Evolutionary conservation across 1,284 basidiomycete species (phyloP), one percentile per base, ranked within the genome.

Genomic region (Sporisorium graminicola): DNA sequence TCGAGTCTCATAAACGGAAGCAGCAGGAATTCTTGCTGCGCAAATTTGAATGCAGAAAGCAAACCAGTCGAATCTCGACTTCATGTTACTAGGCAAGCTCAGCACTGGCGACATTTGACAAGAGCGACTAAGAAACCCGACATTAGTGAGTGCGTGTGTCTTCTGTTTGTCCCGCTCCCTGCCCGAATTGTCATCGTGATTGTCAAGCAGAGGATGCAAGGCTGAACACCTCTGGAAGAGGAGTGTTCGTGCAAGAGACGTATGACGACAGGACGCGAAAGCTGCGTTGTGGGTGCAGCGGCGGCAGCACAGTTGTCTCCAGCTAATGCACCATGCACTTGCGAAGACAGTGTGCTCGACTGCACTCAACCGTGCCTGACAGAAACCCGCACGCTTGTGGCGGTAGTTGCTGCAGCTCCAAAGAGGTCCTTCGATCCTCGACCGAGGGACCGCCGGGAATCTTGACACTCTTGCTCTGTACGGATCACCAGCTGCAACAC

Each of bases 1-100:
- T 62, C n/a, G n/a, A n/a, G n/a, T n/a, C n/a, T 69, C 66, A 69
- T 69, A 55, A 59, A 22, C 66, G 66, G 66, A 63, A 63, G 60
- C 58, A 63, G 60, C 58, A 50, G 12, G 12, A 27, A 42, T 35
- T 46, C 18, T 40, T 37, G 26, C 52, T 51, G 29, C 57, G 65
- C 49, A 18, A 9, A 49, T 68, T 51, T 51, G 46, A 40, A 40
- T 26, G 44, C 44, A 51, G 10, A 35, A 37, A 22, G 18, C n/a
- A 46, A 16, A 5, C 56, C 40, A 57, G 33, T 70, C 61, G 67
- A 50, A 26, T 18, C 20, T 70, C 67, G 67, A 56, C 40, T 70
- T 64, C 60, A 63, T 63, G 44, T 55, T 43, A 44, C 40, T n/a
- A 44, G 27, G 55, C 59, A 53, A 42, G 40, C 42, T 42, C 35